Percentiles rank a stretch among this genome's conserved stretches.
Evolutionary conservation across 2,329 filamentous ascomycete species (phyloP).

Genomic region (Neofusicoccum umdonicola): DNA sequence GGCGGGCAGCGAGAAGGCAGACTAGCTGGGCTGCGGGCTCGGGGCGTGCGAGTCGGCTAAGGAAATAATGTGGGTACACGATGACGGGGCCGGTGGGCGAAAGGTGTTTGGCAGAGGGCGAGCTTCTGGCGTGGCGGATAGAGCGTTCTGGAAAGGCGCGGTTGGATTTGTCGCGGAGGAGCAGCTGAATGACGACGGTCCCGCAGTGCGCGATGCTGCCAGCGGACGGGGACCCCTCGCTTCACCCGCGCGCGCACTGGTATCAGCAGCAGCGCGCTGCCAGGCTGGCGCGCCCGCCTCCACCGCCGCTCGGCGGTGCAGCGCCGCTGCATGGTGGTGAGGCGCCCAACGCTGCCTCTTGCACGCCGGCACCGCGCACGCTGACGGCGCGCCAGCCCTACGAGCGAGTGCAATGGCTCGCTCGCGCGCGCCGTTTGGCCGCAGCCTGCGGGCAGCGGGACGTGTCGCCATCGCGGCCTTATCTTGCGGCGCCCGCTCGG

Average conservation of each 20-base stretch:
- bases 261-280: neutral
- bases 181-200: slow-evolving; percentile 5
- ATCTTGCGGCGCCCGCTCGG: slow-evolving; percentile 1
- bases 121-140: slow-evolving; percentile 2
- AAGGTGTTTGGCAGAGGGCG: neutral
- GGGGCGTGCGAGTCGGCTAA: slow-evolving; percentile 12
- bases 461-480: slow-evolving; percentile 1
- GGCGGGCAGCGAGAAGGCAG: neutral
- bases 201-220: neutral
- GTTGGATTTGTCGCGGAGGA: slow-evolving; percentile 1
- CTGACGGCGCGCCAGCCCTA: neutral
- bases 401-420: neutral
- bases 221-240: neutral
- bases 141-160: slow-evolving; percentile 11
- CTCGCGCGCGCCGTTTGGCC: neutral
- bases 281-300: neutral
- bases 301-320: slow-evolving; percentile 2
- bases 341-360: neutral
- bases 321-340: neutral
- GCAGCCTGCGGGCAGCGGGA: neutral
- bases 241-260: slow-evolving; percentile 9
- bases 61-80: slow-evolving; percentile 16
- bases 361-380: neutral
- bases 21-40: slow-evolving; percentile 2
- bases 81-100: slow-evolving; percentile 5